Evolutionary conservation across 768 basidiomycete genomes (phyloP).

Genomic region (Rhizopogon sp.): DNA sequence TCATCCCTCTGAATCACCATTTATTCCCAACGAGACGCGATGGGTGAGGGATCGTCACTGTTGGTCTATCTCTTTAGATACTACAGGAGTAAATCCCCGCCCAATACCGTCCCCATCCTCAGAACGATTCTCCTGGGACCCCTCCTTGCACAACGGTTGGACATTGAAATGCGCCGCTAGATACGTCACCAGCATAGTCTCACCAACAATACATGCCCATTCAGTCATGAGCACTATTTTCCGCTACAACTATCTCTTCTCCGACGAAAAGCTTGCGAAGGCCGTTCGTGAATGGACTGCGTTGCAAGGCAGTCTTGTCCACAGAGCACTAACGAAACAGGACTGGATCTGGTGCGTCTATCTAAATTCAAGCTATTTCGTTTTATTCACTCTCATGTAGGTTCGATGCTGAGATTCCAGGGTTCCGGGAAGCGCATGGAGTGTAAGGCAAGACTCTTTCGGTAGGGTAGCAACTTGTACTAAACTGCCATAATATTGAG

Average conservation of each 20-base stretch:
- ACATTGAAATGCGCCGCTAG: background rate
- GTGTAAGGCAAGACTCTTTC: too few species aligned
- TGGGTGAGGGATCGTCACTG: constrained; percentile 27
- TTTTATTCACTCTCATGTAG: background rate
- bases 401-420: constrained; percentile 18
- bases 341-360: constrained; percentile 18
- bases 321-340: background rate
- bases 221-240: constrained; percentile 15
- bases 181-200: fast-evolving
- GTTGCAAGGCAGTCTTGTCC: constrained; percentile 4
- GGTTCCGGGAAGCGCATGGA: background rate
- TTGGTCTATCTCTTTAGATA: constrained; percentile 28
- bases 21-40: constrained; percentile 17
- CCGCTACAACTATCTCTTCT: constrained; percentile 20
- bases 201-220: background rate
- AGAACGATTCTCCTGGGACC: constrained; percentile 10
- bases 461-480: too few species aligned
- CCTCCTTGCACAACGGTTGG: constrained; percentile 16
- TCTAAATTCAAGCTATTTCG: background rate
- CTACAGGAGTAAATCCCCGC: constrained; percentile 8
- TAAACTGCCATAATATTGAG: too few species aligned
- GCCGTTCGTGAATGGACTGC: constrained; percentile 5
- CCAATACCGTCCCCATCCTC: constrained; percentile 9
- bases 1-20: constrained; percentile 4
- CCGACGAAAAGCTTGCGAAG: constrained; percentile 2